A percentile compares a stretch with the other conserved stretches of the same genome.
Conservation (phyloP, 192 early-diverging fungal genomes). For the Linnemannia schmuckeri region DNA sequence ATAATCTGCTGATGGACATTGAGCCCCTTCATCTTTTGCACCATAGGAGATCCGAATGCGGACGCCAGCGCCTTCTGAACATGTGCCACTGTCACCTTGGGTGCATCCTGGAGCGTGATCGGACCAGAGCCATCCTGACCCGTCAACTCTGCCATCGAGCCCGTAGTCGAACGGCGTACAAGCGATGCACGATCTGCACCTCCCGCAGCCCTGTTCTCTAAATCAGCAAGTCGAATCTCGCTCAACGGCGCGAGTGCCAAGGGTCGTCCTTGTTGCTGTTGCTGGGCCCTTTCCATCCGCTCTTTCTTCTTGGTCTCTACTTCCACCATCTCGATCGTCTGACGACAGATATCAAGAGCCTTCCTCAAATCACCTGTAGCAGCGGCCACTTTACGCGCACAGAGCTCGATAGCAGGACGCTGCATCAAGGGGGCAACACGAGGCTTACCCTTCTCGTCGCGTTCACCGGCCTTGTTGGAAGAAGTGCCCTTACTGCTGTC, state of each 20-base stretch:
- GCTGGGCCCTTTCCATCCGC: conserved; percentile 50
- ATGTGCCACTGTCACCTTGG: conserved; percentile 87
- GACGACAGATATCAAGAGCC: conserved; percentile 86
- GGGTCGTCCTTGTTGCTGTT: background rate
- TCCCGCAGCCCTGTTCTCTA: conserved; percentile 32
- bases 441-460: background rate
- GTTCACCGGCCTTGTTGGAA: conserved; percentile 5
- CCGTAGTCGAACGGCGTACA: conserved; percentile 7
- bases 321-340: conserved; percentile 89
- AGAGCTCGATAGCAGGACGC: conserved; percentile 87
- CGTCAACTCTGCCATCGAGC: background rate
- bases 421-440: conserved; percentile 76
- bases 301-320: conserved; percentile 68
- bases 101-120: conserved; percentile 52
- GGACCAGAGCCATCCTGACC: conserved; percentile 8
- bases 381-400: conserved; percentile 91
- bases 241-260: conserved; percentile 1
- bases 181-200: background rate
- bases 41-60: conserved; percentile 70
- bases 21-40: conserved; percentile 75
- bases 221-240: conserved; percentile 28
- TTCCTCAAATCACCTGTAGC: conserved; percentile 87
- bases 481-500: background rate
- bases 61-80: conserved; percentile 76
- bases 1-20: conserved; percentile 89